Percentiles rank a stretch among this genome's conserved stretches.
Evolutionary conservation across 495 filamentous ascomycete genomes (phyloP).

Genomic region (Opeltia flavorubescens): DNA sequence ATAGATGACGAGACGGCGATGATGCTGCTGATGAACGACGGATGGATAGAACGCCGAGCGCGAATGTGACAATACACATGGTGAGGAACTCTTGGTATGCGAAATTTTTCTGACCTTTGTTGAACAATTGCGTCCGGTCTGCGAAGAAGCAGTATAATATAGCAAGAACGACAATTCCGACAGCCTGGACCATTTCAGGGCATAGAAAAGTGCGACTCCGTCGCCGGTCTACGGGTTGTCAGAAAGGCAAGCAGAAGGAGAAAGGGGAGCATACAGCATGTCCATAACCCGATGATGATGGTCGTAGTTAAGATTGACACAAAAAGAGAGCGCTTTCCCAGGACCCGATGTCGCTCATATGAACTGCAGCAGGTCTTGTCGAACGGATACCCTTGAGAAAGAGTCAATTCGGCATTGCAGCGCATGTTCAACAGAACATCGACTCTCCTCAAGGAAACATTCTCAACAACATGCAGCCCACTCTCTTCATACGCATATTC

Average conservation of each 20-base stretch:
- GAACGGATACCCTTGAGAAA: slow-evolving; percentile 26
- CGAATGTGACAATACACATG: slow-evolving; percentile 19
- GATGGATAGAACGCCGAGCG: slow-evolving; percentile 25
- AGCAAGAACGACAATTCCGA: slow-evolving; percentile 23
- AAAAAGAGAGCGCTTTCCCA: slow-evolving; percentile 22
- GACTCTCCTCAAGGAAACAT: slow-evolving; percentile 32
- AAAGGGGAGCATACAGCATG: slow-evolving; percentile 7
- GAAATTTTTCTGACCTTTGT: slow-evolving; percentile 42
- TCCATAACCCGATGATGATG: slow-evolving; percentile 8
- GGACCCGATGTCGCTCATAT: slow-evolving; percentile 21
- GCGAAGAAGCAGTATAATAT: slow-evolving; percentile 38
- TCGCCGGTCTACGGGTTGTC: not conserved
- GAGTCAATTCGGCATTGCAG: slow-evolving; percentile 35
- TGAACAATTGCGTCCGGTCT: slow-evolving; percentile 40
- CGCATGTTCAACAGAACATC: slow-evolving; percentile 42
- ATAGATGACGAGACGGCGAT: not conserved
- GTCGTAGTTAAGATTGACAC: slow-evolving; percentile 17
- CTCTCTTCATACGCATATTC: slow-evolving; percentile 27
- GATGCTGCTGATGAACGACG: slow-evolving; percentile 12
- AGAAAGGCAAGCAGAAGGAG: not conserved
- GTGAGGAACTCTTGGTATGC: slow-evolving; percentile 23
- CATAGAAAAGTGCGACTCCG: slow-evolving; percentile 13
- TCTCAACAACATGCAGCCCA: slow-evolving; percentile 38
- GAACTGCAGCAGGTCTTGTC: slow-evolving; percentile 44
- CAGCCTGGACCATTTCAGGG: slow-evolving; percentile 12